phyloP scores from a whole-genome alignment of 768 basidiomycete species.

The Trametes gibbosa region DNA sequence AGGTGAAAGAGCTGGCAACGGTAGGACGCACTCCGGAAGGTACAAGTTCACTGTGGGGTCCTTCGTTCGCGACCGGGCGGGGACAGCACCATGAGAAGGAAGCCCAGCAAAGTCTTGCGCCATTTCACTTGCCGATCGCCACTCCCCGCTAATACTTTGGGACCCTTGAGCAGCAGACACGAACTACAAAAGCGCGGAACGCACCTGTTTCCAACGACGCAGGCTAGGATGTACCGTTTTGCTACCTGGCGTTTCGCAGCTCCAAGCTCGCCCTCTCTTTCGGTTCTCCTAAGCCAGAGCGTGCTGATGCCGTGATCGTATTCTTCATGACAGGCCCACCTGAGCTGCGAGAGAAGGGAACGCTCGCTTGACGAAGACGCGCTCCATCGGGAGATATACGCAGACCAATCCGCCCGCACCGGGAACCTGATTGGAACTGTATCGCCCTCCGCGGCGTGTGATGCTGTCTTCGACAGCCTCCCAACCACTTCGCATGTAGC shows the following conservation, averaged over 20 bases:
- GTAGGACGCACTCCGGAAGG: conserved; percentile 53
- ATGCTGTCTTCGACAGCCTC: conserved; percentile 15
- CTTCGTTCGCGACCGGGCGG: conserved; percentile 19
- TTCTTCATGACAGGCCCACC: conserved; percentile 72
- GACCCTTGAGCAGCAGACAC: neutral
- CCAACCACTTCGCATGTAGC: conserved; percentile 75
- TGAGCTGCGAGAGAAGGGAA: conserved; percentile 42
- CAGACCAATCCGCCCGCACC: conserved; percentile 63
- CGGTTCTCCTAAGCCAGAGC: conserved; percentile 53
- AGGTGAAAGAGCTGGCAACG: neutral
- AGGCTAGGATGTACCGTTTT: conserved; percentile 62
- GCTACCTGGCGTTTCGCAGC: conserved; percentile 48
- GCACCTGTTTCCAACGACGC: conserved; percentile 72
- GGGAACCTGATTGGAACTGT: neutral
- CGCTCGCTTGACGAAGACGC: neutral
- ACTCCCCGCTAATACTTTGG: conserved; percentile 62
- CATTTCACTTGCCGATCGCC: conserved; percentile 70
- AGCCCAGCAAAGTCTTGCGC: conserved; percentile 65
- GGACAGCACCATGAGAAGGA: conserved; percentile 15
- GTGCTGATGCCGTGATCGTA: conserved; percentile 67
- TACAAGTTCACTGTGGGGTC: conserved; percentile 50
- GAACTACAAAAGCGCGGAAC: conserved; percentile 2
- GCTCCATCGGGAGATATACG: conserved; percentile 43
- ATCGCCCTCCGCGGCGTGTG: neutral
- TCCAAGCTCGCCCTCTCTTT: conserved; percentile 42